phyloP scores from a whole-genome alignment of 352 stramenopile genomes.

The Phytophthora foliorum region DNA sequence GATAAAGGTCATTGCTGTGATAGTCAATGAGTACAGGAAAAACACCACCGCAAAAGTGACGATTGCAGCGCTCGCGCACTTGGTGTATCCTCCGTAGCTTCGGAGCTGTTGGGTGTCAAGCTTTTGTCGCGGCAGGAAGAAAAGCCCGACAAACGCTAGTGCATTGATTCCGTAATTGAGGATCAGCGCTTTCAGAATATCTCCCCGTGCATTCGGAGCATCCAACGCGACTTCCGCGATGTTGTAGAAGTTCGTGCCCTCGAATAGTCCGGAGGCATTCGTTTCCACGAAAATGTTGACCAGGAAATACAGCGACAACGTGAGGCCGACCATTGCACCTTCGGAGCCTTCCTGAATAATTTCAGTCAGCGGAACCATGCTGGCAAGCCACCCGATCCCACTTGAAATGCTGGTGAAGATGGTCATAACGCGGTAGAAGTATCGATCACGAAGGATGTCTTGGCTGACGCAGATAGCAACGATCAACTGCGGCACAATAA shows the following conservation, averaged over 20 bases:
- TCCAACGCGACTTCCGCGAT: slow-evolving; percentile 31
- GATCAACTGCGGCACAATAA: slow-evolving; percentile 38
- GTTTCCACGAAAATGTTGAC: slow-evolving; percentile 50
- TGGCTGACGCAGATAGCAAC: slow-evolving; percentile 21
- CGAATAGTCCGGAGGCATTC: slow-evolving; percentile 44
- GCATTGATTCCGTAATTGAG: slow-evolving; percentile 60
- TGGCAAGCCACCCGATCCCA: slow-evolving; percentile 35
- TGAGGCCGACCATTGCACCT: slow-evolving; percentile 57
- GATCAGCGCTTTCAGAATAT: slow-evolving; percentile 45
- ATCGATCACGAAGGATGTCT: slow-evolving; percentile 32
- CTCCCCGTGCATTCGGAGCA: slow-evolving; percentile 16
- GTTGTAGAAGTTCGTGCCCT: slow-evolving; percentile 51
- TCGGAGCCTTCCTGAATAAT: slow-evolving; percentile 68
- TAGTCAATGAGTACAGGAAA: slow-evolving; percentile 57
- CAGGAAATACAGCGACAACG: slow-evolving; percentile 51
- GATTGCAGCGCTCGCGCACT: slow-evolving; percentile 51
- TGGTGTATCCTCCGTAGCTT: slow-evolving; percentile 73
- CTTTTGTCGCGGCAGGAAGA: slow-evolving; percentile 63
- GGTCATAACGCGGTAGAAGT: slow-evolving; percentile 38
- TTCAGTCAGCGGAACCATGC: slow-evolving; percentile 55
- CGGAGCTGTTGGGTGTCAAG: slow-evolving; percentile 69
- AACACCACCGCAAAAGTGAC: slow-evolving; percentile 44
- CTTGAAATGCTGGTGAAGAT: slow-evolving; percentile 31
- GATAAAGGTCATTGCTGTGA: slow-evolving; percentile 59
- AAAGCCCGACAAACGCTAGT: slow-evolving; percentile 40